These are phyloP conservation scores for Cytospora schulzeri DNA, from an alignment of 2,329 filamentous ascomycete species.

Conservation along the genomic window DNA sequence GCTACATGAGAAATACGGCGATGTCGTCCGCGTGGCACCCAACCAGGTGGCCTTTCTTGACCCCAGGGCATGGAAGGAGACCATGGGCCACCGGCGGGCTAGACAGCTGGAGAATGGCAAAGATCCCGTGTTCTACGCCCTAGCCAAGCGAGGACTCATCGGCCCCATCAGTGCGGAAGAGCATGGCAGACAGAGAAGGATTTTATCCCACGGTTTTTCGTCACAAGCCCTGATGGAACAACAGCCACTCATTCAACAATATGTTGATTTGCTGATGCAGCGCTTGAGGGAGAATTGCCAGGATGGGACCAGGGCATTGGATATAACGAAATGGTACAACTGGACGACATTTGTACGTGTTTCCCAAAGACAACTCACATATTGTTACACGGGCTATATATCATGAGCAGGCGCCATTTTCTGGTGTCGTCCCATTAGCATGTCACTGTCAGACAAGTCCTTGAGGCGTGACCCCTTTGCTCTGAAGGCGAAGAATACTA, in stretches of 20 bases:
- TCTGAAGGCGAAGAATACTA: background rate
- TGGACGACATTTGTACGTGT: constrained; percentile 33
- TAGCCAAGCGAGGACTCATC: background rate
- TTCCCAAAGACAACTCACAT: background rate
- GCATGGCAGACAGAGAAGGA: constrained; percentile 15
- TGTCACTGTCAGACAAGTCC: background rate
- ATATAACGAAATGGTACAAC: constrained; percentile 36
- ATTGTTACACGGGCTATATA: too few species aligned
- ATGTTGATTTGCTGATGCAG: constrained; percentile 28
- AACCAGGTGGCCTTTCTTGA: constrained; percentile 9
- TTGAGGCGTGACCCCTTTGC: too few species aligned
- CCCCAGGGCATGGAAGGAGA: constrained; percentile 19
- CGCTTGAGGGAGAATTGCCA: constrained; percentile 33
- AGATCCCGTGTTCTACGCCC: constrained; percentile 11
- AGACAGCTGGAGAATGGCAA: constrained; percentile 12
- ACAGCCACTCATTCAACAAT: constrained; percentile 18
- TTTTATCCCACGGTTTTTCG: constrained; percentile 19
- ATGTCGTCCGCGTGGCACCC: constrained; percentile 16
- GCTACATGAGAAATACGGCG: constrained; percentile 21
- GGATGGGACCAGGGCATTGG: constrained; percentile 27
- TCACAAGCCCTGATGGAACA: constrained; percentile 20
- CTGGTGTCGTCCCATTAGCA: too few species aligned
- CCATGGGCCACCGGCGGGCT: constrained; percentile 17
- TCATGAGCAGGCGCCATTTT: too few species aligned
- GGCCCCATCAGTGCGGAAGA: constrained; percentile 1